A percentile compares a stretch with the other conserved stretches of the same genome.
phyloP scores from a whole-genome alignment of 768 basidiomycete genomes.

The Amanita brunnescens region DNA sequence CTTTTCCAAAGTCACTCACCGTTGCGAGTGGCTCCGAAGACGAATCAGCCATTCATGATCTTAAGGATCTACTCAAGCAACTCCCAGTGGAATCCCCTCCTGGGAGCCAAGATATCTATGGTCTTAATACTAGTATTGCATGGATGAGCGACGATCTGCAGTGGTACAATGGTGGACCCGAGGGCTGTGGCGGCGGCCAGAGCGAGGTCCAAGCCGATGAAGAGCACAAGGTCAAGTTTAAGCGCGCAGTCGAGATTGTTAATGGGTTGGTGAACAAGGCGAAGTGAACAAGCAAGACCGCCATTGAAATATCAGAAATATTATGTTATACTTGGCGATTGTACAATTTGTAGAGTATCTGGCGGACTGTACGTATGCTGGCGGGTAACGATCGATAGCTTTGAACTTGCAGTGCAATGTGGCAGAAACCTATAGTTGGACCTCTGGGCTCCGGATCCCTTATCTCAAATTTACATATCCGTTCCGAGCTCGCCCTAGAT shows the following conservation, averaged over 20 bases:
- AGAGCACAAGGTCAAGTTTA: slow-evolving; percentile 61
- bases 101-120: slow-evolving; percentile 68
- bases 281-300: slow-evolving; percentile 4
- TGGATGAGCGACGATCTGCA: slow-evolving; percentile 47
- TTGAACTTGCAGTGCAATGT: not conserved
- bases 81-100: slow-evolving; percentile 49
- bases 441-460: too few species aligned
- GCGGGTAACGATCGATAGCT: not conserved
- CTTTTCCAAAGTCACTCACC: slow-evolving; percentile 32
- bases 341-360: not conserved
- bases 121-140: slow-evolving; percentile 54
- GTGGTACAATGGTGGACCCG: slow-evolving; percentile 56
- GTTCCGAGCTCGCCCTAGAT: too few species aligned
- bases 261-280: slow-evolving; percentile 36
- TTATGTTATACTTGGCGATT: not conserved
- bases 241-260: slow-evolving; percentile 61
- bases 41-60: slow-evolving; percentile 41
- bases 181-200: slow-evolving; percentile 47
- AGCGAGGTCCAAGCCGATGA: slow-evolving; percentile 42
- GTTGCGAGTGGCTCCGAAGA: slow-evolving; percentile 15
- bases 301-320: not conserved
- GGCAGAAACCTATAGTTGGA: too few species aligned
- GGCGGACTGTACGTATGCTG: not conserved
- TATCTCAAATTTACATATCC: too few species aligned
- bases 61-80: slow-evolving; percentile 48